Conservation (phyloP, 2,329 filamentous ascomycete genomes). For the Hypoxylon sp. region DNA sequence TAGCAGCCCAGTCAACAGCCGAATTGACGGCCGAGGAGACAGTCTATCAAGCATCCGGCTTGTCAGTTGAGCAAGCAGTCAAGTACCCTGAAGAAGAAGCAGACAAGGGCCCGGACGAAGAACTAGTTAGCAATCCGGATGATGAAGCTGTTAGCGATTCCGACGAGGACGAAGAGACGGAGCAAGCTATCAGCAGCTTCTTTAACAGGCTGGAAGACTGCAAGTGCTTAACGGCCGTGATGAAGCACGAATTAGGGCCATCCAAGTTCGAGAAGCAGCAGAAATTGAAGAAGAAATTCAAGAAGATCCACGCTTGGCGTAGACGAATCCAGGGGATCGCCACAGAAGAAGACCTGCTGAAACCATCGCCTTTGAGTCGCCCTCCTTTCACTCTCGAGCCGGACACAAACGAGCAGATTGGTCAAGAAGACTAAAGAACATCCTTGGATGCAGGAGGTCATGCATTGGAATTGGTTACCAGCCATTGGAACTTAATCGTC, state of each 20-base stretch:
- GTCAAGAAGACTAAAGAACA: neutral
- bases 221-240: neutral
- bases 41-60: neutral
- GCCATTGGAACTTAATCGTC: neutral
- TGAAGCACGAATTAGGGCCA: neutral
- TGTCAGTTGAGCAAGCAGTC: neutral
- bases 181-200: neutral
- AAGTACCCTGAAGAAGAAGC: neutral
- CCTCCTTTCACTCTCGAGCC: neutral
- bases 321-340: neutral
- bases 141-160: neutral
- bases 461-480: neutral
- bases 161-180: neutral
- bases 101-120: neutral
- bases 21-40: neutral
- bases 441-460: neutral
- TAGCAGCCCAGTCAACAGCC: neutral
- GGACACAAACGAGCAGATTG: neutral
- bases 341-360: neutral
- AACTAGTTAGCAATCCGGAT: neutral
- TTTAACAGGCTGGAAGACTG: neutral
- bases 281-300: neutral
- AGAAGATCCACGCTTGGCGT: neutral
- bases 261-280: neutral
- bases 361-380: conserved; percentile 1